Evolutionary conservation across 2,329 filamentous ascomycete species (phyloP), one percentile per base, ranked within the genome.

Genomic region (Alternaria panax): DNA sequence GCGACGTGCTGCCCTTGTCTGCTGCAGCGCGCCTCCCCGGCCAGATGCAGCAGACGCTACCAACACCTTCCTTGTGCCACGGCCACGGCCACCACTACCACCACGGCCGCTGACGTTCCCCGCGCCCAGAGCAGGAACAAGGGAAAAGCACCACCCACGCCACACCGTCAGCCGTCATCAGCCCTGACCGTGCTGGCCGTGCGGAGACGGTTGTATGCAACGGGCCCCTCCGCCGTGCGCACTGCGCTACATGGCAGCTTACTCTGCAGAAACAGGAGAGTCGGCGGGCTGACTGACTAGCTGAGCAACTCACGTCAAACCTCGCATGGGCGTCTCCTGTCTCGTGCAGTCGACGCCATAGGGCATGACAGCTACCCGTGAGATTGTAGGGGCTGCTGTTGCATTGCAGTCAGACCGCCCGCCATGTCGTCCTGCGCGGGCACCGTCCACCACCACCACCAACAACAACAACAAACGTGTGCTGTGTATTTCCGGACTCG

Each of bases 361-460:
- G 54, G 57, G 51, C 41, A 60, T 54, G 62, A 58, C 58, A 30
- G 59, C 58, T 59, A 58, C 59, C 58, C 30, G 60, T 63, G 62
- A 63, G 48, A 64, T 58, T 61, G 54, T 20, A 43, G 43, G 45
- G 25, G 36, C 32, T 32, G 8, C 18, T 22, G 41, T 54, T 36
- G 48, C 47, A 50, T 53, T 43, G 34, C 34, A 46, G 51, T 56
- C 53, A 60, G 59, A 48, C 55, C 27, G 27, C 28, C 42, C 50
- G 40, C 40, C 14, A 32, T 51, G 4, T 12, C 34, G 27, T 34
- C 24, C 28, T 22, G 24, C 42, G n/a, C 22, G 12, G 20, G n/a
- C 24, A n/a, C 9, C 25, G 42, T 16, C 43, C 34, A 18, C 36
- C 27, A 32, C 24, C 45, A 28, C 12, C 27, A 9, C n/a, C n/a